Evolutionary conservation across 2,329 filamentous ascomycete species (phyloP).

Genomic region (Cercospora sp.): DNA sequence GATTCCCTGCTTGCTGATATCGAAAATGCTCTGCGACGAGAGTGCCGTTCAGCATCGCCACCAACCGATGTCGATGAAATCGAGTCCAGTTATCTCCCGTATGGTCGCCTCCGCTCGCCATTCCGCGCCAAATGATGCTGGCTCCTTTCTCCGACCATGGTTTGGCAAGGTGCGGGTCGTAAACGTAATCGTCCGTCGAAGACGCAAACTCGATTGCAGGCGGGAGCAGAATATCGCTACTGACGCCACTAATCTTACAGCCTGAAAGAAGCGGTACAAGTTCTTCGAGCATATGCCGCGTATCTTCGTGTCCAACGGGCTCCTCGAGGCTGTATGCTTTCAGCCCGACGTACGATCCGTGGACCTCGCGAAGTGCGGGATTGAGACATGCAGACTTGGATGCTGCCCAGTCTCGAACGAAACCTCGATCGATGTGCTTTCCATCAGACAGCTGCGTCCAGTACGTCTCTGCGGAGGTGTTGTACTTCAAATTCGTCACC

Average conservation of each 20-base stretch:
- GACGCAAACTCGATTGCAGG: constrained; percentile 26
- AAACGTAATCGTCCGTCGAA: not conserved
- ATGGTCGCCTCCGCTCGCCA: constrained; percentile 47
- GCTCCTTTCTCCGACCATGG: constrained; percentile 44
- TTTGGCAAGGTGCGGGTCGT: not conserved
- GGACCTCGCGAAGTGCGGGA: not conserved
- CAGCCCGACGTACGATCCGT: not conserved
- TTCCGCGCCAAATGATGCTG: constrained; percentile 48
- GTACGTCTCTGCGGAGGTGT: not conserved
- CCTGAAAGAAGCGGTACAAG: not conserved
- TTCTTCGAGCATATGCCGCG: not conserved
- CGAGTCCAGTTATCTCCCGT: constrained; percentile 60
- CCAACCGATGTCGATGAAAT: constrained; percentile 72
- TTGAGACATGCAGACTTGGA: not conserved
- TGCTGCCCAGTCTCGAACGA: not conserved
- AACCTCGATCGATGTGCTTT: not conserved
- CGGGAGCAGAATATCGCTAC: constrained; percentile 52
- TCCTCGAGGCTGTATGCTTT: not conserved
- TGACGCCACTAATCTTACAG: constrained; percentile 33
- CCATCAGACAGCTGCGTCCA: not conserved
- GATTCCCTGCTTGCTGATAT: not conserved
- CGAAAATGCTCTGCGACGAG: constrained; percentile 5
- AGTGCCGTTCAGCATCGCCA: constrained; percentile 68
- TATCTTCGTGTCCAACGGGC: not conserved
- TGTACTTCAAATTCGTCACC: not conserved